Evolutionary conservation across 805 yeast species (phyloP), one percentile per base, ranked within the genome.

Genomic region (Metschnikowia similis): DNA sequence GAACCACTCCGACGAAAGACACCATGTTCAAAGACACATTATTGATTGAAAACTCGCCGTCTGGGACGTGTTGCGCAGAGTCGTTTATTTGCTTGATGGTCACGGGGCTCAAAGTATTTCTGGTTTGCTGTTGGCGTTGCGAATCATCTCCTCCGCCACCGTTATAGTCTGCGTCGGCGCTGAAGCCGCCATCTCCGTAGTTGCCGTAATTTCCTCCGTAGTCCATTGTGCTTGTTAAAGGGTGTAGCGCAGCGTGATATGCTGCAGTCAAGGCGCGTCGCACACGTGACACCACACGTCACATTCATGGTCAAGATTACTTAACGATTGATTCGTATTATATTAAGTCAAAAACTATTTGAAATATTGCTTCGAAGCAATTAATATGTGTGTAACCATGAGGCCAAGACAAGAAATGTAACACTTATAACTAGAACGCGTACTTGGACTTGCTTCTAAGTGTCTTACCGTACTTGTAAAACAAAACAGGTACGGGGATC

Each of bases 61-160:
- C 95, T 37, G 84, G 87, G 3, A 80, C 77, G 4, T 73, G 69
- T 50, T 81, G 87, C 13, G 75, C 71, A 4, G 87, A 77, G 47
- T 84, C 88, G 51, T 77, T 71, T 51, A 87, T 75, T 65, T 84
- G 87, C 61, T 85, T 86, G 58, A 87, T 81, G 1, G 95, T 86
- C 10, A 85, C 89, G 2, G 95, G 91, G 3, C 75, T 71, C 41
- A 70, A 47, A 11, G 53, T 48, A 30, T 53, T 48, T 37, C 61
- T 50, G 13, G 57, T 53, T 30, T 53, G 57, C 48, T 41, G 56
- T 26, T 35, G 51, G 14, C 55, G 57, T 29, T 55, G 57, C 5
- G 56, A 51, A 14, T 41, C 50, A 4, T 26, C 48, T n/a, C 37
- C 55, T 7, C 47, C 48, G n/a, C 46, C 54, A 13, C 48, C 54